Conservation (phyloP, 2,329 filamentous ascomycete genomes). For the Colletotrichum spinosum region DNA sequence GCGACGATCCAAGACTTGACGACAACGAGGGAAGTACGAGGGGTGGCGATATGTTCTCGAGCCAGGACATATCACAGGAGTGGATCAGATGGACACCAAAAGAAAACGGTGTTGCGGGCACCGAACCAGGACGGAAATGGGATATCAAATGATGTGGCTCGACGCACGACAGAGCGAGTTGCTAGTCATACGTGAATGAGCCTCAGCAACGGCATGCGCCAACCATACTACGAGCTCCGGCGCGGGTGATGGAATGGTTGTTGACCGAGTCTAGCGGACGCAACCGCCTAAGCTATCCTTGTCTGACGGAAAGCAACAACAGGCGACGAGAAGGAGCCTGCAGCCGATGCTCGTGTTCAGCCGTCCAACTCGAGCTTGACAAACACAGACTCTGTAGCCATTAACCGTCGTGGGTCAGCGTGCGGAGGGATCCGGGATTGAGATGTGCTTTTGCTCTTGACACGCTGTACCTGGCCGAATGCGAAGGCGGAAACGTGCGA, state of each 20-base stretch:
- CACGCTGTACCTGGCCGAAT: slow-evolving; percentile 12
- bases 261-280: slow-evolving; percentile 9
- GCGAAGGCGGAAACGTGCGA: neutral
- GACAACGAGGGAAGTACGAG: neutral
- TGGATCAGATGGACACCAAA: slow-evolving; percentile 14
- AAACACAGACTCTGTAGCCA: slow-evolving; percentile 13
- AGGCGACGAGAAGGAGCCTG: slow-evolving; percentile 7
- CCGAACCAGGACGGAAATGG: slow-evolving; percentile 18
- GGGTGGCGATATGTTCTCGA: slow-evolving; percentile 10
- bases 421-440: slow-evolving; percentile 3
- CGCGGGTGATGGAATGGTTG: neutral
- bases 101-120: slow-evolving; percentile 20
- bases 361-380: slow-evolving; percentile 3
- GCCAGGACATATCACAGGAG: neutral
- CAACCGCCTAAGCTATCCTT: slow-evolving; percentile 1
- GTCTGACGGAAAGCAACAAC: slow-evolving; percentile 1
- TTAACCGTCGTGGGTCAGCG: slow-evolving; percentile 9
- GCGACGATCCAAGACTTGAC: slow-evolving; percentile 1
- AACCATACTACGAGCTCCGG: neutral
- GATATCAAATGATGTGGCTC: slow-evolving; percentile 26
- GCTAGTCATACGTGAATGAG: slow-evolving; percentile 8
- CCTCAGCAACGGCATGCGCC: slow-evolving; percentile 7
- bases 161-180: slow-evolving; percentile 5
- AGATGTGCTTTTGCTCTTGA: slow-evolving; percentile 1
- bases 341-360: slow-evolving; percentile 26